Percentiles rank a stretch among this genome's conserved stretches.
Evolutionary conservation across 164 flowering plant genomes (phyloP).

Genomic region (Liriodendron chinense): DNA sequence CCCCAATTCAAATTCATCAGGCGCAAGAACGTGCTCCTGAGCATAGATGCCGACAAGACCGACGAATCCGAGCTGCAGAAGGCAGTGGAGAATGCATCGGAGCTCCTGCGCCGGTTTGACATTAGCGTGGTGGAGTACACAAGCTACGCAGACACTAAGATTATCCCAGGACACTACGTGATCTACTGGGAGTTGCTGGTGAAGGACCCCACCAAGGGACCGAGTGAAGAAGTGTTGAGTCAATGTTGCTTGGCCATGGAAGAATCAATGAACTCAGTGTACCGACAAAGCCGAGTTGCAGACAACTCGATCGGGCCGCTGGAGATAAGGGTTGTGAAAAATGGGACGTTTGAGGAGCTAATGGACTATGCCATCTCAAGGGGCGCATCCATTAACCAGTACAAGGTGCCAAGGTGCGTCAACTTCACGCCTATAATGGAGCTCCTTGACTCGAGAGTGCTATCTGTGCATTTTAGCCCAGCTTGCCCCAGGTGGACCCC

Average conservation of each 20-base stretch:
- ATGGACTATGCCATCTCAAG: slow-evolving; percentile 54
- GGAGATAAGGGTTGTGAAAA: slow-evolving; percentile 40
- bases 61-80: slow-evolving; percentile 42
- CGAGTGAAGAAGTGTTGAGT: slow-evolving; percentile 16
- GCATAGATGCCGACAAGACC: slow-evolving; percentile 48
- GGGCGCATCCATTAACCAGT: slow-evolving; percentile 48
- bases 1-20: slow-evolving; percentile 45
- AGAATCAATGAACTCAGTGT: slow-evolving; percentile 35
- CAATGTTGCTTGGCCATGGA: slow-evolving; percentile 40
- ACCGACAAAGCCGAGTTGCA: slow-evolving; percentile 35
- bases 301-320: slow-evolving; percentile 38
- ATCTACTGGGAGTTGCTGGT: slow-evolving; percentile 40
- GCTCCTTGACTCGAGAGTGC: slow-evolving; percentile 35
- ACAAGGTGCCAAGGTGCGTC: slow-evolving; percentile 49
- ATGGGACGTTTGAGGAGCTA: slow-evolving; percentile 44
- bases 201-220: slow-evolving; percentile 17
- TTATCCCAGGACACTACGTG: slow-evolving; percentile 46
- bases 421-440: slow-evolving; percentile 38
- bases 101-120: slow-evolving; percentile 18
- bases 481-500: slow-evolving; percentile 36
- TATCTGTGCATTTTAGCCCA: slow-evolving; percentile 38
- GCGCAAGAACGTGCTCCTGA: slow-evolving; percentile 38
- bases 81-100: slow-evolving; percentile 35
- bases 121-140: slow-evolving; percentile 42
- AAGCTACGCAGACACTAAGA: slow-evolving; percentile 34